A percentile compares a stretch with the other conserved stretches of the same genome.
Evolutionary conservation across 148 eudicot genomes (phyloP).

Genomic region (Suaeda aralocaspica): DNA sequence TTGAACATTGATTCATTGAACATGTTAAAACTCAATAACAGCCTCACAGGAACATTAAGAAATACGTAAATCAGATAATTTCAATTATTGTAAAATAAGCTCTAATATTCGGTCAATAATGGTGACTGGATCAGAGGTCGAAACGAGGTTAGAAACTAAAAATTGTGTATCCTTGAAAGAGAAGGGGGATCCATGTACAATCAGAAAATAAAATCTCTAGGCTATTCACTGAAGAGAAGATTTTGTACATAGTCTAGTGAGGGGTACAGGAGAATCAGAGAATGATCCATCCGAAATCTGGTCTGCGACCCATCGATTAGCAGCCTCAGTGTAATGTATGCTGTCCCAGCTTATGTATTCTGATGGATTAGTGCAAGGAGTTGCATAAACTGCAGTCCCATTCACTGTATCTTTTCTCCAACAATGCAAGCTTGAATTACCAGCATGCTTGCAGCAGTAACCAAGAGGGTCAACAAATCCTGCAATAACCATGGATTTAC

Average conservation of each 20-base stretch:
- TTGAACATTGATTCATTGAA: too few species aligned
- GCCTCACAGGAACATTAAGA: too few species aligned
- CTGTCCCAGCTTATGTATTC: conserved; percentile 74
- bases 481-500: conserved; percentile 21
- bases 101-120: too few species aligned
- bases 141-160: too few species aligned
- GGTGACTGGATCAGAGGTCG: too few species aligned
- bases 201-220: background rate
- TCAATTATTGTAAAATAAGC: too few species aligned
- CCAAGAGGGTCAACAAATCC: conserved; percentile 35
- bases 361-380: conserved; percentile 41
- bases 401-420: conserved; percentile 35
- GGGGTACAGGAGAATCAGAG: conserved; percentile 24
- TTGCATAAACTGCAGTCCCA: conserved; percentile 38
- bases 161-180: too few species aligned
- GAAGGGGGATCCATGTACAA: too few species aligned
- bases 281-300: conserved; percentile 37
- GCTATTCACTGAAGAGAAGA: background rate
- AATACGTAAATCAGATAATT: too few species aligned
- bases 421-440: conserved; percentile 14
- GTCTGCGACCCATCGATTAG: conserved; percentile 65
- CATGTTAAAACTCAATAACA: too few species aligned
- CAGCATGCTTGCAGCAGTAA: conserved; percentile 28
- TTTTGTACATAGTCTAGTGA: conserved; percentile 13
- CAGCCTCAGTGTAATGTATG: conserved; percentile 67